A percentile compares a stretch with the other conserved stretches of the same genome.
Evolutionary conservation across 345 rosid species (phyloP).

Genomic region (Rhodomyrtus tomentosa): DNA sequence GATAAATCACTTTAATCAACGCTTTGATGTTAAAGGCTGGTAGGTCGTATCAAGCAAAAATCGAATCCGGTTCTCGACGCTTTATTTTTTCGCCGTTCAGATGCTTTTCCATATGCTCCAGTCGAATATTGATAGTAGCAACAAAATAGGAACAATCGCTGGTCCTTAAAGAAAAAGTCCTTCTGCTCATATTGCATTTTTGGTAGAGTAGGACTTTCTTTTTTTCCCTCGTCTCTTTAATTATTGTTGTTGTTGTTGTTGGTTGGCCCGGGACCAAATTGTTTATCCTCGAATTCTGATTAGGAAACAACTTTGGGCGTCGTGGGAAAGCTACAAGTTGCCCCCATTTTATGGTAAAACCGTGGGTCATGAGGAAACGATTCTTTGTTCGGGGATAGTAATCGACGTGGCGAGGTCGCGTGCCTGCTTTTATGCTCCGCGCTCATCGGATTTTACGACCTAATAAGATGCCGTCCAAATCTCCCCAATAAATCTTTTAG

Average conservation of each 20-base stretch:
- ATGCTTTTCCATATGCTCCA: background rate
- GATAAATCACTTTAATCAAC: background rate
- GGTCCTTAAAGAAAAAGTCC: background rate
- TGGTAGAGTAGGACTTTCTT: background rate
- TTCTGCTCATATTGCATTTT: background rate
- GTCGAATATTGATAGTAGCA: background rate
- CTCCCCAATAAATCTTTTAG: background rate
- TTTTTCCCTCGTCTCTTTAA: too few species aligned
- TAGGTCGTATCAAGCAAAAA: background rate
- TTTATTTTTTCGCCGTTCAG: background rate
- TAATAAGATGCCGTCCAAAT: rapidly evolving
- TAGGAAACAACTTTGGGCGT: background rate
- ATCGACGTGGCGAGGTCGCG: background rate
- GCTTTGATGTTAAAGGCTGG: background rate
- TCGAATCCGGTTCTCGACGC: background rate
- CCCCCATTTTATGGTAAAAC: background rate
- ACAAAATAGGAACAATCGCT: background rate
- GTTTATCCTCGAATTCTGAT: background rate
- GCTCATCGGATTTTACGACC: background rate
- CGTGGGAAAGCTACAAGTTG: background rate
- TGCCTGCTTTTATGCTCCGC: background rate
- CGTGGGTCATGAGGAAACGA: background rate
- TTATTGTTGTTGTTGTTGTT: too few species aligned
- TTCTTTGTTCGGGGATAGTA: background rate
- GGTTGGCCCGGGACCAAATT: background rate